Base-by-base conservation (phyloP, 768 basidiomycete species). In the Tricholoma sp. region DNA sequence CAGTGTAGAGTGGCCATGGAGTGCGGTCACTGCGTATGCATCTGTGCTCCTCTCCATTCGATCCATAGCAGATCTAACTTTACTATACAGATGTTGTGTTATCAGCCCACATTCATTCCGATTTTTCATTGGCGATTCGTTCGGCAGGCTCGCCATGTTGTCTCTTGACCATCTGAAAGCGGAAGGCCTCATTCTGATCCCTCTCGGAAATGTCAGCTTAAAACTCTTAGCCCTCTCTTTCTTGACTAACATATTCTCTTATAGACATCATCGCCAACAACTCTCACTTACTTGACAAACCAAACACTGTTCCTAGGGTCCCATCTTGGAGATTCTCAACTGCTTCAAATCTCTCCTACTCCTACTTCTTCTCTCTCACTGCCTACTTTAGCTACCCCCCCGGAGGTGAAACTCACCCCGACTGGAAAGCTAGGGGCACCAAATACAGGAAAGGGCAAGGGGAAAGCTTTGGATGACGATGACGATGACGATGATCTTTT, bases 231-330 rank as follows among this genome's bases (percentile, higher is more conserved):
- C 11, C 27, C 32, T 2, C 2, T 27, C 29, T 35, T 41, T 50
- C 11, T 54, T 21, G 12, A 18, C 50, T 59, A n/a, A 57, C 45
- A 11, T 47, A n/a, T 46, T 52, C 14, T 54, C 46, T 27, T 24
- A 11, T 18, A 92, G 90, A 80, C 81, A 29, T 89, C 92, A 1
- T 77, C 91, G 9, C 75, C 91, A 0, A 88, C 78, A 9, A 79
- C 84, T 10, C 65, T 96, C 58, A 83, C 88, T 0, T 87, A 92
- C 63, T 76, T 97, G 11, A 77, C 83, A 5, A 79, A 82, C 49
- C 85, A 90, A 67, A 71, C 81, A 8, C 60, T 94, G 7, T 96
- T 86, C 64, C 74, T 94, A 19, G 90, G 92, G 16, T 94, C 93
- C 5, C 88, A 92, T 61, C 74, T 81, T 14, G 91, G 91, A 16